Base-by-base conservation (phyloP, 768 basidiomycete genomes). In the Leccinum disarticulatum region DNA sequence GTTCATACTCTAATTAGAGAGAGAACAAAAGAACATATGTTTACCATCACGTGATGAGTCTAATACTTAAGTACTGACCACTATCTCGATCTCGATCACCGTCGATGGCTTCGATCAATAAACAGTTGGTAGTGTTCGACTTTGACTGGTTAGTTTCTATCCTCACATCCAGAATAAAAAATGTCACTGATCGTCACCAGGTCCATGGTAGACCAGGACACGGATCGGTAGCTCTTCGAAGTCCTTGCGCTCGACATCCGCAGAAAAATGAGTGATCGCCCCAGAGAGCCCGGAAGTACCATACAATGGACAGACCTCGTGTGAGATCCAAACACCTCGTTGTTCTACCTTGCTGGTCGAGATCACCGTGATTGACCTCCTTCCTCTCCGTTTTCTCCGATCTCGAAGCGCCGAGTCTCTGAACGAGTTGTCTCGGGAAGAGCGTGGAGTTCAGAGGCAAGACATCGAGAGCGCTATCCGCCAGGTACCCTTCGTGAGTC, bases 171-270 rank as follows among this genome's bases (percentile, higher is more conserved):
- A 31, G 41, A 15, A 14, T 15, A 15, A 17, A 41, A 41, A n/a
- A 6, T 38, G 30, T 53, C 11, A 25, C 35, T 50, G 31, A 60
- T 19, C 36, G 3, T n/a, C 31, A 38, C 33, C 65, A 93, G 91
- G 91, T 93, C 91, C 36, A 83, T 91, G 76, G 87, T 88, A 56
- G 96, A 99, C 77, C 95, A 98, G 77, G 97, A 99, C 77, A 89
- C 95, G 1, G 97, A 98, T 75, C 80, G 95, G 75, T 99, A 89
- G 85, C 78, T 95, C 60, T 87, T 93, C 64, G 93, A 95, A 72
- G 93, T 96, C 58, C 82, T 95, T 35, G 90, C 87, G 0, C 88
- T 88, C 2, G 86, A 92, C 66, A 80, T 98, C 48, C 90, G 97
- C 56, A 80, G 92, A 51, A 85, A 90, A 70, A 86, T 97, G 80